Evolutionary conservation across 257 asterid genomes (phyloP), one percentile per base, ranked within the genome.

Genomic region (Nicotiana tabacum): DNA sequence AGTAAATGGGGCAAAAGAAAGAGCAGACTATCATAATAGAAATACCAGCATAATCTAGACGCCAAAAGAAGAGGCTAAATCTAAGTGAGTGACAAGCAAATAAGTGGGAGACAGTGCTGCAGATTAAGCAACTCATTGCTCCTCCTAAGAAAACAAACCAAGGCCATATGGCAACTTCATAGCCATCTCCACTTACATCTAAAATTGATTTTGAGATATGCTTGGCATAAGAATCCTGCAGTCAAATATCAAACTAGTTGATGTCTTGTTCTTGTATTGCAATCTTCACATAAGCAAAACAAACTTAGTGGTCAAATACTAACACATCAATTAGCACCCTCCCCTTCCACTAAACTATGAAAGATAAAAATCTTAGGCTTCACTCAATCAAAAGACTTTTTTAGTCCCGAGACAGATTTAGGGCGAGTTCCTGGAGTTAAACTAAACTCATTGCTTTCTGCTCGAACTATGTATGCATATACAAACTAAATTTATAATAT

Each of bases 121-220:
- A 90, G n/a, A 92, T 82, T 74, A 96, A 82, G 77, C 99, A 96
- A 33, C 90, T 16, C 94, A 93, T 96, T 11, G 98, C 96, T n/a
- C 99, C 99, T 24, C 68, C 90, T 29, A 96, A 83, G 93, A 94
- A 94, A 1, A 96, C 91, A 77, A 96, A 89, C 99, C 99, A 96
- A 13, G 99, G 99, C 98, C 98, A 96, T 72, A 83, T 79, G 4
- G 97, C 93, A 46, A 92, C 61, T 30, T 91, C 58, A 43, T 70
- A 82, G 0, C 90, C 81, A 72, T 81, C 85, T 84, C 70, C 77
- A 67, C 53, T 83, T 29, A 77, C 77, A 12, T 78, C 83, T 48
- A 85, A 43, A 61, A 87, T 39, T 87, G 92, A 87, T 78, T 74
- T 80, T 4, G 90, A 78, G 5, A 90, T 82, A 81, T 89, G 90